Conservation (phyloP, 768 basidiomycete species). For the Pisolithus microcarpus region DNA sequence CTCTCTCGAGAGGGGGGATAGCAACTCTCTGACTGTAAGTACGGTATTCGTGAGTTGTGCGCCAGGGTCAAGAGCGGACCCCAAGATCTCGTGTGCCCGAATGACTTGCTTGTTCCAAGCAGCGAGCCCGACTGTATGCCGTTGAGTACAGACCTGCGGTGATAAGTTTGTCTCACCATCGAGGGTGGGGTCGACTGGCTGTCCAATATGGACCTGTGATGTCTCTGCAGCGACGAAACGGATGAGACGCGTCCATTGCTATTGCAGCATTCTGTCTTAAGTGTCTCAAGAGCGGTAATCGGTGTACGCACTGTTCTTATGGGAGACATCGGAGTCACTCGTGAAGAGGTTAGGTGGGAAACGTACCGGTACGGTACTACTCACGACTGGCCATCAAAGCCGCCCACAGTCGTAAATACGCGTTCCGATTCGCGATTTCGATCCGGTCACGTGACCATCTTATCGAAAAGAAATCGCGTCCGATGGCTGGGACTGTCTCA, state of each 20-base stretch:
- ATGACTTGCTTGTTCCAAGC: slow-evolving; percentile 46
- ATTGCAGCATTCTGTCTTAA: neutral
- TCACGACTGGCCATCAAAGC: too few species aligned
- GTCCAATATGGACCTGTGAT: slow-evolving; percentile 63
- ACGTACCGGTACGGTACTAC: too few species aligned
- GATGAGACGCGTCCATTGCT: slow-evolving; percentile 78
- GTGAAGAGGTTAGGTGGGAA: neutral
- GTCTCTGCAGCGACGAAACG: slow-evolving; percentile 78
- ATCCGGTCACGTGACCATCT: too few species aligned
- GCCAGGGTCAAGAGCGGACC: slow-evolving; percentile 58
- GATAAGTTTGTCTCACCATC: slow-evolving; percentile 41
- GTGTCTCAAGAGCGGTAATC: neutral
- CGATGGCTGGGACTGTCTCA: too few species aligned
- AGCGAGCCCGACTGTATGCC: slow-evolving; percentile 51
- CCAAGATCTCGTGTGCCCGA: slow-evolving; percentile 64
- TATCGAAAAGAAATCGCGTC: too few species aligned
- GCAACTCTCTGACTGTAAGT: slow-evolving; percentile 64
- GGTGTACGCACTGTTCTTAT: slow-evolving; percentile 13
- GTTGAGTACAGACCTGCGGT: neutral
- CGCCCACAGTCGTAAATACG: too few species aligned
- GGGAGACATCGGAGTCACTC: slow-evolving; percentile 2
- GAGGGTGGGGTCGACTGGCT: slow-evolving; percentile 60
- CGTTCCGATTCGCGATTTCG: too few species aligned
- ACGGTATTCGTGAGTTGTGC: slow-evolving; percentile 57
- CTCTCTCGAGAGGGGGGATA: slow-evolving; percentile 60